Percentiles rank a stretch among this genome's conserved stretches.
Conservation (phyloP, 2,329 filamentous ascomycete species). For the Colletotrichum graminicola region DNA sequence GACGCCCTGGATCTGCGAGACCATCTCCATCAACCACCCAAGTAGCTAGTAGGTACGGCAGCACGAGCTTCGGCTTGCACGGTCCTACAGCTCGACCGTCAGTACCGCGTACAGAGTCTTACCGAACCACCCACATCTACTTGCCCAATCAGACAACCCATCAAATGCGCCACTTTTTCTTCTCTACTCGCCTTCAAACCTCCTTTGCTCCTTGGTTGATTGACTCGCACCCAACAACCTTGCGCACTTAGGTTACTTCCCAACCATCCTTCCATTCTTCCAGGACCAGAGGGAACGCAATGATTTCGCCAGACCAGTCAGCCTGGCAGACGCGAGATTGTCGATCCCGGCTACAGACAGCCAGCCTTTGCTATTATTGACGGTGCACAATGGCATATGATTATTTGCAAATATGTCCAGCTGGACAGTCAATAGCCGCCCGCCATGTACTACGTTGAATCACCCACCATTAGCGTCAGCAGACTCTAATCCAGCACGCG, state of each 20-base stretch:
- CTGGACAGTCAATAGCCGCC: constrained; percentile 18
- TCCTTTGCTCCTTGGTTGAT: constrained; percentile 32
- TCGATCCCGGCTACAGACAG: not conserved
- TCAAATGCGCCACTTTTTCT: constrained; percentile 34
- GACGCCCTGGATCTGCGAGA: constrained; percentile 36
- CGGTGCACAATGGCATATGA: not conserved
- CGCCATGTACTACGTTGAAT: not conserved
- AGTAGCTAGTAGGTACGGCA: constrained; percentile 30
- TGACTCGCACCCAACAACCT: constrained; percentile 32
- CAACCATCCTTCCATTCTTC: not conserved
- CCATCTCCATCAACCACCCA: constrained; percentile 13
- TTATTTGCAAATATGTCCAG: not conserved
- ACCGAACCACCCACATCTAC: constrained; percentile 30
- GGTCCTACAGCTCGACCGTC: constrained; percentile 1
- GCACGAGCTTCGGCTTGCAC: constrained; percentile 8
- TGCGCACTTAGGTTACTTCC: not conserved
- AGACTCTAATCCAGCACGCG: constrained; percentile 5
- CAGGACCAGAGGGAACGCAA: constrained; percentile 15
- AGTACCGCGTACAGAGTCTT: constrained; percentile 30
- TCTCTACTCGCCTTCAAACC: constrained; percentile 27
- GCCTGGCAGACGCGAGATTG: constrained; percentile 24
- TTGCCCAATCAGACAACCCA: constrained; percentile 32
- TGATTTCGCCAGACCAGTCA: constrained; percentile 25
- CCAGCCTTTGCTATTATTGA: not conserved
- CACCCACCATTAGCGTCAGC: constrained; percentile 30